Percentiles rank a stretch among this genome's conserved stretches.
These are phyloP conservation scores for Datura wrightii DNA, from an alignment of 257 asterid genomes.

Conservation along the genomic window DNA sequence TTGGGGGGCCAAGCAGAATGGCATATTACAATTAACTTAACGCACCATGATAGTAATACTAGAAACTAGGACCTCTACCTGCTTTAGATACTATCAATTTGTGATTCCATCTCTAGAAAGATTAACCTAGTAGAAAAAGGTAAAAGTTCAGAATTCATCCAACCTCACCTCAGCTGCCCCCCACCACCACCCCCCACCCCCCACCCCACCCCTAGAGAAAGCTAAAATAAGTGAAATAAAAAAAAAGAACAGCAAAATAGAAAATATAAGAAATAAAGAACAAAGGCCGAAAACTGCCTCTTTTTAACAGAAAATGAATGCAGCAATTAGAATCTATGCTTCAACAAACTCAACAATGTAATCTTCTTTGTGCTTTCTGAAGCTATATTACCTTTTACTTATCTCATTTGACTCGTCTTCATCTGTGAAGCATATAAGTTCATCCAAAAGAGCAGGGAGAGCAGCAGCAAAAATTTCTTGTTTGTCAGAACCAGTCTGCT, in stretches of 20 bases:
- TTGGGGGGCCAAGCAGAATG: slow-evolving; percentile 10
- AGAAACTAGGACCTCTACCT: slow-evolving; percentile 9
- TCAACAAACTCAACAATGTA: slow-evolving; percentile 28
- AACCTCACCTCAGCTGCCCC: slow-evolving; percentile 16
- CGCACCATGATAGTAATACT: background rate
- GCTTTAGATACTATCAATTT: slow-evolving; percentile 24
- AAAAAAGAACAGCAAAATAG: background rate
- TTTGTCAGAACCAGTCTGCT: slow-evolving; percentile 67
- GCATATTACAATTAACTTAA: background rate
- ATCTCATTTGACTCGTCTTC: slow-evolving; percentile 69
- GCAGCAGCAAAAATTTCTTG: slow-evolving; percentile 88
- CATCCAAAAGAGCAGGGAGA: slow-evolving; percentile 76
- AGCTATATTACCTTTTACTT: slow-evolving; percentile 61
- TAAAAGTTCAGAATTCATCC: slow-evolving; percentile 15
- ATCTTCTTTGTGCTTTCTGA: slow-evolving; percentile 11
- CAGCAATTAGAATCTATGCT: slow-evolving; percentile 6
- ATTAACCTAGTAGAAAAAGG: slow-evolving; percentile 17
- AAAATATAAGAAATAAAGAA: background rate
- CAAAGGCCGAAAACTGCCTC: background rate
- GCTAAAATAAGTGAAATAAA: slow-evolving; percentile 16
- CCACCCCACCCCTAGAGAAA: background rate
- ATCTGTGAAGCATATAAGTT: slow-evolving; percentile 87
- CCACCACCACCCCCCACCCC: too few relatives aligned
- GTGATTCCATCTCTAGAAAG: slow-evolving; percentile 20
- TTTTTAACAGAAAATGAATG: background rate